Percentiles rank a stretch among this genome's conserved stretches.
phyloP scores from a whole-genome alignment of 805 yeast genomes.

The Teunomyces tritomae region DNA sequence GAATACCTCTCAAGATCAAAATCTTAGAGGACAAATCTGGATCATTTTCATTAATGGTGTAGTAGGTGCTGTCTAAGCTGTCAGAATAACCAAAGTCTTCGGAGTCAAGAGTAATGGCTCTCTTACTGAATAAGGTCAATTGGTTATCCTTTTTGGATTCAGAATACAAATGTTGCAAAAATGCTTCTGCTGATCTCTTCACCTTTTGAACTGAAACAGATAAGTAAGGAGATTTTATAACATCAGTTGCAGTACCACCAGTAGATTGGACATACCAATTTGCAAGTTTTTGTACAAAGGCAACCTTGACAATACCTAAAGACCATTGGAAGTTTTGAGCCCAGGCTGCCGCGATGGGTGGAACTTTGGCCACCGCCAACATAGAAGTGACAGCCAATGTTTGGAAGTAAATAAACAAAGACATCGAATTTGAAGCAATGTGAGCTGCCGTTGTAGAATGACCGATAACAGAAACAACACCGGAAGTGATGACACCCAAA shows the following conservation, averaged over 20 bases:
- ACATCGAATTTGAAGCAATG: constrained; percentile 93
- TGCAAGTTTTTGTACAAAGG: constrained; percentile 78
- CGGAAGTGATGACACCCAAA: constrained; percentile 82
- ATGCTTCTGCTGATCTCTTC: constrained; percentile 24
- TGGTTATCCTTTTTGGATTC: constrained; percentile 8
- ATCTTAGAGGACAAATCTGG: constrained; percentile 61
- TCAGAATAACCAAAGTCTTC: constrained; percentile 47
- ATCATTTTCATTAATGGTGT: constrained; percentile 71
- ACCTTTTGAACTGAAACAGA: constrained; percentile 83
- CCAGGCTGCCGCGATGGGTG: constrained; percentile 98
- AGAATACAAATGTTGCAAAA: constrained; percentile 9
- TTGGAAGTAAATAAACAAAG: constrained; percentile 92
- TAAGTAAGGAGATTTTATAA: constrained; percentile 60
- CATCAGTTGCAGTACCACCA: constrained; percentile 82
- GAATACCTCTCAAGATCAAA: constrained; percentile 83
- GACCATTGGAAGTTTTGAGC: constrained; percentile 96
- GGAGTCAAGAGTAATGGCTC: constrained; percentile 38
- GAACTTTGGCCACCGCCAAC: constrained; percentile 91
- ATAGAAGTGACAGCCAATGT: constrained; percentile 86
- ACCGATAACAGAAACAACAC: constrained; percentile 81
- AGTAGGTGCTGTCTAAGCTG: constrained; percentile 44
- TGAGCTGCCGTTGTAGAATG: constrained; percentile 93
- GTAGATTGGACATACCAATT: constrained; percentile 96
- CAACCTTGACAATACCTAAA: constrained; percentile 77
- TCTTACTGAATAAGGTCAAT: constrained; percentile 17